Base-by-base conservation (phyloP, 495 filamentous ascomycete species). In the Daldinia loculata region DNA sequence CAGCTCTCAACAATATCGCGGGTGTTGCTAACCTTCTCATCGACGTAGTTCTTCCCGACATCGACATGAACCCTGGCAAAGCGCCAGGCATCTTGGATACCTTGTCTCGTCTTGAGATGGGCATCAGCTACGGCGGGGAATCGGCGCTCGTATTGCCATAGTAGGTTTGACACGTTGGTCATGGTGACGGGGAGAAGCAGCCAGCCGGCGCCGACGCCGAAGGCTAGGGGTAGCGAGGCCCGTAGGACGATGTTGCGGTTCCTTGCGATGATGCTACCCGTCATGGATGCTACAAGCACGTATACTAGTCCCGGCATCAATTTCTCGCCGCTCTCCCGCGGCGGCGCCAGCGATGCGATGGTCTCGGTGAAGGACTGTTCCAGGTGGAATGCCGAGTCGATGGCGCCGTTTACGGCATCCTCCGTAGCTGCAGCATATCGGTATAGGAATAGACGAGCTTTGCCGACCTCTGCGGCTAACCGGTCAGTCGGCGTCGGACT, bases 221-320 rank as follows among this genome's bases (percentile, higher is more conserved):
- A 86, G 26, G 86, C 87, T 17, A 93, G 75, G 17, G 92, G 95
- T 4, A 91, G 84, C 14, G 87, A 80, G 39, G 87, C 87, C 48
- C 95, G 87, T 27, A 98, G 83, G 64, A 97, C 77, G 45, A 97
- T 83, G 71, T 91, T 92, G 48, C 95, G 88, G 83, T 96, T 95
- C 57, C 95, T 87, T 50, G 91, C 86, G 30, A 97, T 82, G 76
- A 99, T 98, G 71, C 88, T 91, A 69, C 94, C 94, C 32, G 94
- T 91, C 93, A 99, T 97, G 66, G 92, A 89, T 11, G 93, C 88
- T 2, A 99, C 93, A 14, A 97, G 88, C 38, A 97, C 93, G 82
- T 98, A 98, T 67, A 98, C 85, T 39, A 88, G 79, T 5, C 94
- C 93, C 27, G 95, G 95, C 76, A 97, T 87, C 15, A 98, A 84